Evolutionary conservation across 2,329 filamentous ascomycete species (phyloP), one percentile per base, ranked within the genome.

Genomic region (Hirsutella rhossiliensis): DNA sequence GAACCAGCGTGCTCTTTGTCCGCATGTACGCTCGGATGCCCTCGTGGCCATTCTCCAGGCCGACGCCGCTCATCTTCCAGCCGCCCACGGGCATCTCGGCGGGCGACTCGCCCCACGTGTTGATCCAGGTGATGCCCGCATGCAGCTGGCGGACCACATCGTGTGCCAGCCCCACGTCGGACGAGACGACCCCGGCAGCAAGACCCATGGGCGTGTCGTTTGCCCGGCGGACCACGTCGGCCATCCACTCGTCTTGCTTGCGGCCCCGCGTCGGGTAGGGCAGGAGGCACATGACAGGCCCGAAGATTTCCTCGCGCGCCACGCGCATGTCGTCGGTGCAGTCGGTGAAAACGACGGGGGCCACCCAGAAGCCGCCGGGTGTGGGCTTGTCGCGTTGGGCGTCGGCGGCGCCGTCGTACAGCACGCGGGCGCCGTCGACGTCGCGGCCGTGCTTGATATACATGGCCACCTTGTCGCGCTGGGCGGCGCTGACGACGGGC

Each of bases 31-130:
- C 82, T 62, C 84, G 81, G 43, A 95, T 72, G 0, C 87, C 87
- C 54, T 75, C 78, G 46, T 79, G 71, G 4, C 87, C 88, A 61
- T 95, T 95, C 71, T 94, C 87, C 2, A 94, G 80, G 0, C 87
- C 87, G 11, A 94, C 66, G 30, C 88, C 88, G 58, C 87, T 94
- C 72, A 84, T 75, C 69, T 94, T 94, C 88, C 87, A 94, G 0
- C 87, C 87, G 11, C 87, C 87, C 0, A 94, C 87, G 3, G 84
- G 83, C 88, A 94, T 94, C 69, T 94, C 87, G 0, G 88, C 86
- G 0, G 87, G 87, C 41, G 76, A 82, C 67, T 94, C 87, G n/a
- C 88, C 87, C 88, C 88, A 94, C 0, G 85, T 88, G 61, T 94
- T 94, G 43, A 94, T 73, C 87, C 87, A 94, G 1, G 86, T 94